Conservation (phyloP, 2,329 filamentous ascomycete genomes). For the Fusarium sp. region DNA sequence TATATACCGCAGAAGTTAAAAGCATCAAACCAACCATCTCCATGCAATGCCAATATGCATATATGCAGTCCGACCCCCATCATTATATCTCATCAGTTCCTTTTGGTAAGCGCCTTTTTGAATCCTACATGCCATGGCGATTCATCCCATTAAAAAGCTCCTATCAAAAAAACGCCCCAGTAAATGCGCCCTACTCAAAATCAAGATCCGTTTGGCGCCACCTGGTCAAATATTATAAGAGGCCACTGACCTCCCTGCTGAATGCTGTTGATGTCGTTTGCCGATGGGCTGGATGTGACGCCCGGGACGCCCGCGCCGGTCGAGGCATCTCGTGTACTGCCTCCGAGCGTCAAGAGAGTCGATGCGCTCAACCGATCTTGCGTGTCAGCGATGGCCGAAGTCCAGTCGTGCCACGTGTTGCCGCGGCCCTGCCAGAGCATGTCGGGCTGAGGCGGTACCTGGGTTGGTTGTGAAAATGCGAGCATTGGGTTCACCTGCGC, state of each 20-base stretch:
- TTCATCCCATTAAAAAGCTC: constrained; percentile 20
- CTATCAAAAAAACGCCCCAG: constrained; percentile 30
- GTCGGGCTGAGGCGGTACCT: constrained; percentile 49
- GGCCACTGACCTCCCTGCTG: constrained; percentile 51
- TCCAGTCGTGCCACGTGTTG: constrained; percentile 69
- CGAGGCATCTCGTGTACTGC: constrained; percentile 42
- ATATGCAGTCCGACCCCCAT: constrained; percentile 14
- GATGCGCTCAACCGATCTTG: constrained; percentile 65
- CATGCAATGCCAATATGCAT: constrained; percentile 17
- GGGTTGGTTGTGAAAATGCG: constrained; percentile 57
- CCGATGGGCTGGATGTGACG: constrained; percentile 31
- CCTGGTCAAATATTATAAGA: constrained; percentile 51
- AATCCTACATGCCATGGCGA: constrained; percentile 10
- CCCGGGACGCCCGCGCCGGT: constrained; percentile 34
- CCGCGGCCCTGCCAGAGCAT: constrained; percentile 54
- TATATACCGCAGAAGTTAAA: constrained; percentile 23
- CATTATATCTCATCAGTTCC: constrained; percentile 32
- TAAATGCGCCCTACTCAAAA: constrained; percentile 37
- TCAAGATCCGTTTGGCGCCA: constrained; percentile 45
- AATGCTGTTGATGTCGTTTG: constrained; percentile 49
- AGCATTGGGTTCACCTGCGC: constrained; percentile 56
- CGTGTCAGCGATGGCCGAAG: constrained; percentile 63
- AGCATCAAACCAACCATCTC: constrained; percentile 8
- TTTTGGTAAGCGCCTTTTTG: constrained; percentile 8
- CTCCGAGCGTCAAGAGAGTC: constrained; percentile 62